Conservation (phyloP, 345 rosid species). For the Lepidium sativum region DNA sequence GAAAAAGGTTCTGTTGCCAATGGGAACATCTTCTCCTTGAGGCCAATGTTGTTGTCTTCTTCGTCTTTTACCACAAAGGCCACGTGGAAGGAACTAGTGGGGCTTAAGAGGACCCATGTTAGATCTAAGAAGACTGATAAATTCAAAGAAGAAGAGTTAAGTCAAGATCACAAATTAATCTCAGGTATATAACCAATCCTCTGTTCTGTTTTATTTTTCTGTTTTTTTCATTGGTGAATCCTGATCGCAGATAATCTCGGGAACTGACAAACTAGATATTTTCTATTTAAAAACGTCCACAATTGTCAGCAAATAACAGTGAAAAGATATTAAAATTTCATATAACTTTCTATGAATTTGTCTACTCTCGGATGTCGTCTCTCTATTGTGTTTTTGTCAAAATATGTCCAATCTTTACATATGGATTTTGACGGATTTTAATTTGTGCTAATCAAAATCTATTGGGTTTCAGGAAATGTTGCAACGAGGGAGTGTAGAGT, state of each 20-base stretch:
- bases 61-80: constrained; percentile 12
- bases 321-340: neutral
- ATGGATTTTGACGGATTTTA: neutral
- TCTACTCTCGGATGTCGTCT: neutral
- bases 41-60: constrained; percentile 38
- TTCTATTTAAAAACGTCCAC: neutral
- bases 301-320: neutral
- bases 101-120: constrained; percentile 52
- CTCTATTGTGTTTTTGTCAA: neutral
- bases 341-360: neutral
- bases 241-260: too few species aligned
- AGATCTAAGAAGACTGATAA: constrained; percentile 40
- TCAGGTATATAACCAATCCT: constrained; percentile 11
- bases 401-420: neutral
- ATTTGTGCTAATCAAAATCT: neutral
- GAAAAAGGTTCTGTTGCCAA: constrained; percentile 35
- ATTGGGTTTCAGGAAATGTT: constrained; percentile 11
- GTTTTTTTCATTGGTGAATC: too few species aligned
- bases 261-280: too few species aligned
- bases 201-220: neutral
- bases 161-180: constrained; percentile 27
- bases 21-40: constrained; percentile 27
- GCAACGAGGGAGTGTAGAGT: constrained; percentile 1
- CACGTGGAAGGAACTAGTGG: constrained; percentile 66
- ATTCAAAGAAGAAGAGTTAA: constrained; percentile 29